Evolutionary conservation across 228 moss, liverwort and hornwort genomes (phyloP), one percentile per base, ranked within the genome.

Genomic region (Sphagnum fallax): DNA sequence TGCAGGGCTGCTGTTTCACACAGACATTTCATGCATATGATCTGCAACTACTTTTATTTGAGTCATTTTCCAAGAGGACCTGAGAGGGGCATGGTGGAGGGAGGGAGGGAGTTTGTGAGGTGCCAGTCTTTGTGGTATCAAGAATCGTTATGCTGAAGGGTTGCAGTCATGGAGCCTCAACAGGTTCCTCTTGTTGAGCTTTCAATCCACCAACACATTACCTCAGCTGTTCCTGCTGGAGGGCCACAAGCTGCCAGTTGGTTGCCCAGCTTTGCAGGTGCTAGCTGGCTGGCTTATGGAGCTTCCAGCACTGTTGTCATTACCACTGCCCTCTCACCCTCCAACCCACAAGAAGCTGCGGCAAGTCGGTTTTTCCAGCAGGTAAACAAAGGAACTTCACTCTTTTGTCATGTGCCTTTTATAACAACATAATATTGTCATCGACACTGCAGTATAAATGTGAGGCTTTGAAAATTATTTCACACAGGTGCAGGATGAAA

Each of bases 271-370:
- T 93, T 93, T 71, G 93, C 90, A 62, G 98, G 98, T 53, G 91
- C 90, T 51, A 89, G 93, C 87, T 98, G 98, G 98, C 75, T 93
- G 68, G 98, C 92, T 10, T 93, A 93, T 80, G 93, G 85, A 61
- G 90, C 98, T 51, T 81, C 81, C 58, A 88, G 84, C 69, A 80
- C 88, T 58, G 84, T 98, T 50, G 87, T 93, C 65, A 74, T 98
- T 67, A 78, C 85, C 63, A 93, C 89, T 78, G 98, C 98, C 53
- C 90, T 87, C 53, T 80, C 91, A 15, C 93, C 98, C 52, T 90
- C 83, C 65, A 90, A 87, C 69, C 85, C 87, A 69, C 90, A 87
- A 71, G 98, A 92, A 71, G 88, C 90, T 70, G 82, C 86, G 62
- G 79, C 85, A 65, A 91, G 98, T 4, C 91, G 92, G 10, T 98